A percentile compares a stretch with the other conserved stretches of the same genome.
phyloP scores from a whole-genome alignment of 163 green algal genomes.

The Volvox carteri region DNA sequence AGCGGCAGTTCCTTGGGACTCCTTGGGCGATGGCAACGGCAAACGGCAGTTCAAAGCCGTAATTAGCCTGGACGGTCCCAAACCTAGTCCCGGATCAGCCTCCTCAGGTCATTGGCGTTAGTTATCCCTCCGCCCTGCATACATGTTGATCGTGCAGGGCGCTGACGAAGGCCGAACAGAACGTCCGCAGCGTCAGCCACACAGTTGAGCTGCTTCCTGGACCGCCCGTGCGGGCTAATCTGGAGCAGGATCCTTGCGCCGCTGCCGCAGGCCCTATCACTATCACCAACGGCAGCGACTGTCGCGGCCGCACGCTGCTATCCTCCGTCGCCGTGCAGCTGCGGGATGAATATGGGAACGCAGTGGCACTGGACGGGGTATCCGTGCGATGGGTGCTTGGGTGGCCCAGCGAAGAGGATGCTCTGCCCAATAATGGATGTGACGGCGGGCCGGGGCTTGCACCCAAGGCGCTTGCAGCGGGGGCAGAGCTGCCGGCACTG shows the following conservation, averaged over 20 bases:
- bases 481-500: conserved; percentile 51
- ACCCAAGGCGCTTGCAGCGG: conserved; percentile 6
- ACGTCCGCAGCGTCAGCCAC: conserved; percentile 66
- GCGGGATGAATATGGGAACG: conserved; percentile 75
- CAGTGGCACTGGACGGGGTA: conserved; percentile 55
- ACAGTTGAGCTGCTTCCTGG: conserved; percentile 10
- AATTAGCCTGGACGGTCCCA: too few species aligned
- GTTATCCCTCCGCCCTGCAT: too few species aligned
- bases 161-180: conserved; percentile 62
- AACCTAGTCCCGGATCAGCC: too few species aligned
- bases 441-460: conserved; percentile 52
- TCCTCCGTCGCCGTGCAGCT: conserved; percentile 72
- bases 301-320: conserved; percentile 66
- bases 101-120: too few species aligned
- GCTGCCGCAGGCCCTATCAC: conserved; percentile 43
- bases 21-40: too few species aligned
- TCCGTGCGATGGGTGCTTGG: conserved; percentile 58
- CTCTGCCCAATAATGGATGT: background rate
- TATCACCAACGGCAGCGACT: conserved; percentile 73
- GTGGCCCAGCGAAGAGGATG: conserved; percentile 10
- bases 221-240: conserved; percentile 1
- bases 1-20: too few species aligned
- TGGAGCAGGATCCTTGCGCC: conserved; percentile 29
- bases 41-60: too few species aligned
- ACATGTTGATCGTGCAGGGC: conserved; percentile 12